Evolutionary conservation across 2,329 filamentous ascomycete species (phyloP).

Genomic region (Alternaria tenuissima): DNA sequence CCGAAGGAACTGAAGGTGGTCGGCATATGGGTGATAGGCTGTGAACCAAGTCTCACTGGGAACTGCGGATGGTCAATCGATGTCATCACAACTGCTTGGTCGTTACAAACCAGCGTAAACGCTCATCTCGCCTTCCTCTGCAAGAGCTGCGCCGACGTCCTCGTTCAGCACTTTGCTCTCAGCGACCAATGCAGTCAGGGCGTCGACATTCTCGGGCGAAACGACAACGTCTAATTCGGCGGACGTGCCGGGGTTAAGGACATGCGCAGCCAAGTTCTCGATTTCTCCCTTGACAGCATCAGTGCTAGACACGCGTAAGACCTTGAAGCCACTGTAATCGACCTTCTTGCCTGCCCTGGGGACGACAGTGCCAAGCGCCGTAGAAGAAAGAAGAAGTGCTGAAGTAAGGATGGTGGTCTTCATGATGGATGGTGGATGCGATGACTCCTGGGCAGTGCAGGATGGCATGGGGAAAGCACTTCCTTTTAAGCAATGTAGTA

Average conservation of each 20-base stretch:
- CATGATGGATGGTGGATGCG: slow-evolving; percentile 30
- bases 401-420: slow-evolving; percentile 39
- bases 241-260: slow-evolving; percentile 44
- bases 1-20: slow-evolving; percentile 44
- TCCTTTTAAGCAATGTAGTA: slow-evolving; percentile 25
- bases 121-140: slow-evolving; percentile 41
- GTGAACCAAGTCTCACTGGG: slow-evolving; percentile 49
- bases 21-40: slow-evolving; percentile 47
- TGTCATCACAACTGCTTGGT: neutral
- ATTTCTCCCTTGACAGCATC: slow-evolving; percentile 38
- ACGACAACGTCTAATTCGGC: slow-evolving; percentile 47
- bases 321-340: slow-evolving; percentile 50
- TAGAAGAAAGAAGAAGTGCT: slow-evolving; percentile 33
- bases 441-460: slow-evolving; percentile 1
- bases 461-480: slow-evolving; percentile 5
- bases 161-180: slow-evolving; percentile 44
- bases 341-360: slow-evolving; percentile 41
- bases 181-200: slow-evolving; percentile 37
- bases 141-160: slow-evolving; percentile 45
- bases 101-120: slow-evolving; percentile 37
- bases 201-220: slow-evolving; percentile 43
- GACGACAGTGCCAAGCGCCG: slow-evolving; percentile 35
- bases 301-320: slow-evolving; percentile 38
- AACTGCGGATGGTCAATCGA: slow-evolving; percentile 24
- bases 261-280: slow-evolving; percentile 42